These are phyloP conservation scores for Psophocarpus tetragonolobus DNA, from an alignment of 306 rosid species.

Conservation along the genomic window DNA sequence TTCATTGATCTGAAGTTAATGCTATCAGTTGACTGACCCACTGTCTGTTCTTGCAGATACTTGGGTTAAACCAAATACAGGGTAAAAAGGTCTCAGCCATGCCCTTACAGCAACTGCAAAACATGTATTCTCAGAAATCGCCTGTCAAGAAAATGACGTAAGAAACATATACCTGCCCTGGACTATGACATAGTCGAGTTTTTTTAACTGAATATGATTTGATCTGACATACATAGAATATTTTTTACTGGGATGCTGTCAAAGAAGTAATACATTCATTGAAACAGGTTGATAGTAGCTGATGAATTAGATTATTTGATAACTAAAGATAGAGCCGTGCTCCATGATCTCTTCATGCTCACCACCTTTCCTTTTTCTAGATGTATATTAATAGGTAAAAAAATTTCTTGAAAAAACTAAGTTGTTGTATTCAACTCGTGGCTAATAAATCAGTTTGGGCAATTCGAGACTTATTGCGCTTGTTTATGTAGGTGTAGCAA, in stretches of 20 bases:
- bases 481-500: conserved; percentile 71
- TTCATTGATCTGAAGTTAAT: not conserved
- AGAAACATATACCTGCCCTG: conserved; percentile 17
- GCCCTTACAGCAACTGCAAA: conserved; percentile 78
- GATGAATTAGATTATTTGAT: conserved; percentile 94
- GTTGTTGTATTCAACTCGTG: not conserved
- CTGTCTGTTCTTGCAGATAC: conserved; percentile 53
- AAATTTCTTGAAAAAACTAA: not conserved
- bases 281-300: conserved; percentile 69
- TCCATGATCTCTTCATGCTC: conserved; percentile 94
- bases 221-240: not conserved
- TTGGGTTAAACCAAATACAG: conserved; percentile 41
- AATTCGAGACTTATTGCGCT: not conserved
- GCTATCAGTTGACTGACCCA: conserved; percentile 28
- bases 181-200: not conserved
- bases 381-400: conserved; percentile 86
- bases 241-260: conserved; percentile 11
- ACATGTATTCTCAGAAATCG: conserved; percentile 61
- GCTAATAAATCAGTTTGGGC: not conserved
- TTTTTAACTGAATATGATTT: not conserved
- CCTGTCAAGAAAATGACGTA: conserved; percentile 69
- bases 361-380: conserved; percentile 87
- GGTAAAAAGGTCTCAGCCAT: conserved; percentile 54
- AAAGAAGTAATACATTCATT: conserved; percentile 6
- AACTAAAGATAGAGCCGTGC: conserved; percentile 81